These are phyloP conservation scores for Chytriomyces confervae DNA, from an alignment of 192 early-diverging fungal species.

Conservation along the genomic window DNA sequence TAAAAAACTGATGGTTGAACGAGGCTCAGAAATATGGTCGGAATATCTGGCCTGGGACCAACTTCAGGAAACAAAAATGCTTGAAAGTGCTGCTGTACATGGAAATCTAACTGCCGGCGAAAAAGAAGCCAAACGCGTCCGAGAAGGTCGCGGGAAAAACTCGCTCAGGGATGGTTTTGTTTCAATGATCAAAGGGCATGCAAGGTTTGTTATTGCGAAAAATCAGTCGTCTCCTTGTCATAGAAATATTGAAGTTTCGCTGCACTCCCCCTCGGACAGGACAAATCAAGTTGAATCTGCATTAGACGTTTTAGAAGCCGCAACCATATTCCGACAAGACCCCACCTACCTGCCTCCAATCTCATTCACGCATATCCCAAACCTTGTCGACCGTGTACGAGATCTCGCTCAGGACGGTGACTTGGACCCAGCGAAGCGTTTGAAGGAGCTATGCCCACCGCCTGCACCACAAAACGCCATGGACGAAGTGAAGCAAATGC, in stretches of 20 bases:
- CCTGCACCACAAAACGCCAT: constrained; percentile 24
- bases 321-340: constrained; percentile 43
- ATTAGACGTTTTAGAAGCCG: constrained; percentile 41
- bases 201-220: neutral
- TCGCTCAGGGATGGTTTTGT: constrained; percentile 1
- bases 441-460: constrained; percentile 50
- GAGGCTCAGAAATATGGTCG: constrained; percentile 6
- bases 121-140: constrained; percentile 18
- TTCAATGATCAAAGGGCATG: constrained; percentile 10
- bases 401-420: constrained; percentile 49
- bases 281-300: constrained; percentile 35
- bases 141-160: constrained; percentile 9
- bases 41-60: constrained; percentile 21
- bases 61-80: constrained; percentile 1
- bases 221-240: too few species aligned
- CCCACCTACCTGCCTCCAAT: constrained; percentile 48
- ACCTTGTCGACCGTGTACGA: constrained; percentile 38
- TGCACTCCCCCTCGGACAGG: constrained; percentile 9
- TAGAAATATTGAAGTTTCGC: too few species aligned
- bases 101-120: neutral
- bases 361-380: constrained; percentile 37
- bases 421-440: constrained; percentile 28
- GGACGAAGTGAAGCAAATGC: constrained; percentile 36
- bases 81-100: neutral
- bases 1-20: constrained; percentile 14